These are phyloP conservation scores for Teunomyces pallodes DNA, from an alignment of 805 yeast genomes.

Conservation along the genomic window DNA sequence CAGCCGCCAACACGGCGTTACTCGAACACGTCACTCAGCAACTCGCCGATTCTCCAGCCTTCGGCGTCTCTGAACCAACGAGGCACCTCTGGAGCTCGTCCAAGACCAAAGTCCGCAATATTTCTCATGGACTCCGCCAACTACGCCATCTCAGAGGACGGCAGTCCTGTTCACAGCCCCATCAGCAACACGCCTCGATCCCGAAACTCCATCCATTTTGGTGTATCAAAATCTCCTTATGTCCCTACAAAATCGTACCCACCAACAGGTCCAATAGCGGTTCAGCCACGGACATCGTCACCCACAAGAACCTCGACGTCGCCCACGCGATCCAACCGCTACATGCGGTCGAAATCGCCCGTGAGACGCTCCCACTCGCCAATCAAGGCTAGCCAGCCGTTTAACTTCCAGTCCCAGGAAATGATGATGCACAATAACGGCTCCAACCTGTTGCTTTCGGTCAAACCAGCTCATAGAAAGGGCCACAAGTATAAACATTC, in stretches of 20 bases:
- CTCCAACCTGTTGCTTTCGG: constrained; percentile 22
- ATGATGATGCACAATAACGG: constrained; percentile 28
- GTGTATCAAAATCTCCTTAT: constrained; percentile 11
- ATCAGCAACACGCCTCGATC: constrained; percentile 17
- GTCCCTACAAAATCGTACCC: constrained; percentile 18
- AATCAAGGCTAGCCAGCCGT: constrained; percentile 43
- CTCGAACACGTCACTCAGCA: constrained; percentile 14
- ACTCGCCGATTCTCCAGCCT: constrained; percentile 19
- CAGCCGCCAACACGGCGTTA: constrained; percentile 4
- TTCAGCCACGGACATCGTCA: constrained; percentile 22
- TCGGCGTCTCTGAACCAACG: constrained; percentile 12
- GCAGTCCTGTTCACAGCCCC: constrained; percentile 14
- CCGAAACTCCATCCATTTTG: constrained; percentile 19
- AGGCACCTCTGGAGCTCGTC: constrained; percentile 10
- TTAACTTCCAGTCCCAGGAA: constrained; percentile 62
- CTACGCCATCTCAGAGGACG: constrained; percentile 29
- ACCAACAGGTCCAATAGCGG: constrained; percentile 17
- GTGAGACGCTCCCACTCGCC: constrained; percentile 21
- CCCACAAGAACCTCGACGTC: constrained; percentile 24
- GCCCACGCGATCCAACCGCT: constrained; percentile 27
- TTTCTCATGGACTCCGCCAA: constrained; percentile 27
- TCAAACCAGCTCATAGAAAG: constrained; percentile 70
- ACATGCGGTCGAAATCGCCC: constrained; percentile 31
- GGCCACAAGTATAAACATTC: constrained; percentile 97
- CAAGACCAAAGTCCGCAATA: constrained; percentile 37